These are phyloP conservation scores for Uronychia binucleata DNA, from an alignment of 73 alveolate species.

Conservation along the genomic window DNA sequence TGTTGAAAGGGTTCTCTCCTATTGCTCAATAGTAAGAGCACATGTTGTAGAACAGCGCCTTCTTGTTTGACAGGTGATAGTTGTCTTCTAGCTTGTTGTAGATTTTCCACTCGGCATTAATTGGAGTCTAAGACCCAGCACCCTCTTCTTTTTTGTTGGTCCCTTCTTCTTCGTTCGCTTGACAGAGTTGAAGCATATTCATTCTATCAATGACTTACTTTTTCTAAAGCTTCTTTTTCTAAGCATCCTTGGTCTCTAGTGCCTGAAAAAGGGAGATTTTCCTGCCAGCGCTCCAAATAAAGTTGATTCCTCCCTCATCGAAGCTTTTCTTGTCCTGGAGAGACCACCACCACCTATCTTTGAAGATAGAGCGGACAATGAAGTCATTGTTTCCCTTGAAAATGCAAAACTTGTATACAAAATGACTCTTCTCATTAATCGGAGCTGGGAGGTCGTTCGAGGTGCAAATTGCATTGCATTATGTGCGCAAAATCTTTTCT, in stretches of 20 bases:
- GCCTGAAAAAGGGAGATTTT: background rate
- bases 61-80: constrained; percentile 18
- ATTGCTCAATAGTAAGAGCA: constrained; percentile 7
- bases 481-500: background rate
- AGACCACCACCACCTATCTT: background rate
- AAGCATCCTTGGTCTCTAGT: background rate
- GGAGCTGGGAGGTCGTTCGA: background rate
- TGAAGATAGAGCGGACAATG: background rate
- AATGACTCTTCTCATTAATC: background rate
- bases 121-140: background rate
- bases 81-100: constrained; percentile 16
- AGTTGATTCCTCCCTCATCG: background rate
- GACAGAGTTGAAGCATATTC: background rate
- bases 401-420: background rate
- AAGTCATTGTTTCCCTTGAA: background rate
- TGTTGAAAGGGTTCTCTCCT: constrained; percentile 12
- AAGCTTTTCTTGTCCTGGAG: background rate
- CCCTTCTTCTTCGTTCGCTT: background rate
- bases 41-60: constrained; percentile 33
- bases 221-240: background rate
- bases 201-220: background rate
- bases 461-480: background rate
- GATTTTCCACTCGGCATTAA: constrained; percentile 6
- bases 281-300: background rate
- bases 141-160: background rate